Evolutionary conservation across 441 rosid species (phyloP).

Genomic region (Populus tomentosa): DNA sequence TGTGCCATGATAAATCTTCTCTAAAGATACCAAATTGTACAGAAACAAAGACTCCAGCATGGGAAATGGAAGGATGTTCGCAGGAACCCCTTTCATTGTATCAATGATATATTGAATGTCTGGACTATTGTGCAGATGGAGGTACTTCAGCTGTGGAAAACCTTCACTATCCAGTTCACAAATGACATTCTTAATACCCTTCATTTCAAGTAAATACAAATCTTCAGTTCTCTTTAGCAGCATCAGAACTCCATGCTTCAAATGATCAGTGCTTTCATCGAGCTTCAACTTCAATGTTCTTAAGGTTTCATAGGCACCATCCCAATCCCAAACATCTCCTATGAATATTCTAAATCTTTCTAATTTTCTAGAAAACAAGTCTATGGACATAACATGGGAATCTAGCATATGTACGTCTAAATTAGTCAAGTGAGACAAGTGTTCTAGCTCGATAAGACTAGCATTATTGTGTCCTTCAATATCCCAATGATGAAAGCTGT

Average conservation of each 20-base stretch:
- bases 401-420: slow-evolving; percentile 12
- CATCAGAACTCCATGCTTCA: neutral
- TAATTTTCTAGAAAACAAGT: neutral
- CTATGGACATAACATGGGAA: slow-evolving; percentile 7
- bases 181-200: slow-evolving; percentile 1
- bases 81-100: neutral
- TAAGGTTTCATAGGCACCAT: neutral
- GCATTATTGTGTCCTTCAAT: slow-evolving; percentile 2
- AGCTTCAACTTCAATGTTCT: slow-evolving; percentile 16
- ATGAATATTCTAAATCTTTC: neutral
- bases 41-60: neutral
- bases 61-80: neutral
- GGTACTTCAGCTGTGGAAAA: slow-evolving; percentile 15
- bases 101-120: slow-evolving; percentile 4
- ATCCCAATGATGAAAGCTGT: slow-evolving; percentile 7
- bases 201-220: slow-evolving; percentile 1
- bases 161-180: slow-evolving; percentile 9
- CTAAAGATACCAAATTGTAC: neutral
- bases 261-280: neutral
- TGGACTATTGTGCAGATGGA: slow-evolving; percentile 2
- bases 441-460: slow-evolving; percentile 4
- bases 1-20: neutral
- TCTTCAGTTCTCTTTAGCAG: slow-evolving; percentile 8
- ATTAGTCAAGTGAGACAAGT: slow-evolving; percentile 5
- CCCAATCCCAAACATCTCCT: slow-evolving; percentile 13